phyloP scores from a whole-genome alignment of 495 filamentous ascomycete species.

The Evansstolkia leycettana region DNA sequence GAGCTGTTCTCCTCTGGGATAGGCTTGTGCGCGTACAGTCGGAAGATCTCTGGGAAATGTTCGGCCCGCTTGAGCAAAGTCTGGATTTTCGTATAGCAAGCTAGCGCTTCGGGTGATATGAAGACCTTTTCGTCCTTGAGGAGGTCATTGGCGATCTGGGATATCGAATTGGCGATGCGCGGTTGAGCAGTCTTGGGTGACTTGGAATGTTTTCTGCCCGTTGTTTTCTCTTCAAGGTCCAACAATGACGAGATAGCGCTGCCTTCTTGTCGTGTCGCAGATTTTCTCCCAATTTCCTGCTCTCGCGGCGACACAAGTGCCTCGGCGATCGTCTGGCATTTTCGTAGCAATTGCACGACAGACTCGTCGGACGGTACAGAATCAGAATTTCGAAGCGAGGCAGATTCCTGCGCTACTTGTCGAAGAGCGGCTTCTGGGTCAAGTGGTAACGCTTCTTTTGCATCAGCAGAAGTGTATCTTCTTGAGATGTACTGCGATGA shows the following conservation, averaged over 20 bases:
- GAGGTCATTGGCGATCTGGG: slow-evolving; percentile 46
- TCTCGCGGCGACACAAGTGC: slow-evolving; percentile 19
- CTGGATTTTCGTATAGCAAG: slow-evolving; percentile 60
- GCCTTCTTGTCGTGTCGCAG: slow-evolving; percentile 10
- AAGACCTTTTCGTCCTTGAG: slow-evolving; percentile 66
- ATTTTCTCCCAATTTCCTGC: slow-evolving; percentile 9
- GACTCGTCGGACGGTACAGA: slow-evolving; percentile 26
- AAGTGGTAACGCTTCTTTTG: slow-evolving; percentile 1
- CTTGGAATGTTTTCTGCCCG: slow-evolving; percentile 4
- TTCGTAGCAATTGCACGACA: slow-evolving; percentile 27
- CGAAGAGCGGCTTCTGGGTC: slow-evolving; percentile 10
- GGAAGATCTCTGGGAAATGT: slow-evolving; percentile 65
- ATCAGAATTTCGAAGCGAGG: slow-evolving; percentile 17
- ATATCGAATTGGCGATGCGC: slow-evolving; percentile 31
- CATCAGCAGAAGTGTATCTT: slow-evolving; percentile 9
- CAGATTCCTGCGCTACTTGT: slow-evolving; percentile 16
- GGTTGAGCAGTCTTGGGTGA: slow-evolving; percentile 8
- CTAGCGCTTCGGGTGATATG: slow-evolving; percentile 60
- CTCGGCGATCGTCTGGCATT: slow-evolving; percentile 32
- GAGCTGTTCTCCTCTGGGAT: slow-evolving; percentile 47
- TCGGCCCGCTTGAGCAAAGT: slow-evolving; percentile 55
- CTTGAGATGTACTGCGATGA: neutral
- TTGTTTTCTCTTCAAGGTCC: slow-evolving; percentile 34
- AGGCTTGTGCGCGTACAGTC: slow-evolving; percentile 76
- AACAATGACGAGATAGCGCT: slow-evolving; percentile 39